Percentiles rank a stretch among this genome's conserved stretches.
These are phyloP conservation scores for Yamadazyma ubonensis DNA, from an alignment of 805 yeast genomes.

Conservation along the genomic window DNA sequence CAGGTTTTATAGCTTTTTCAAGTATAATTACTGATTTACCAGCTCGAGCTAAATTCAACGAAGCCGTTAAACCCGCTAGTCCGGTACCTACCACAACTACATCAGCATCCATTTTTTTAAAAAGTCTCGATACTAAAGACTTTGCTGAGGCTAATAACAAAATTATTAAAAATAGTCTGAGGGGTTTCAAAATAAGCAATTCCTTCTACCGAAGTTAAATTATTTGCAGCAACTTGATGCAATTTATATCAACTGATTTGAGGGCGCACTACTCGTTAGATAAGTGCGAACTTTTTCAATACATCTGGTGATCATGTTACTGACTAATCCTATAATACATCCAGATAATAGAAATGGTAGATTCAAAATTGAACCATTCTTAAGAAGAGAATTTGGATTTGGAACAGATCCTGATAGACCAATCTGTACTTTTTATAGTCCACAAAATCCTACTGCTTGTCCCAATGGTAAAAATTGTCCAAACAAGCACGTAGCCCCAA, in stretches of 20 bases:
- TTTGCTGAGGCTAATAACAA: not conserved
- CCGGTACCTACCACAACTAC: slow-evolving; percentile 54
- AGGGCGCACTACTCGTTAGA: not conserved
- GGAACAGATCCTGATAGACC: slow-evolving; percentile 90
- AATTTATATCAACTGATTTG: no score
- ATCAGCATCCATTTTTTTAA: slow-evolving; percentile 5
- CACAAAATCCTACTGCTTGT: slow-evolving; percentile 59
- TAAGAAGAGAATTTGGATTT: slow-evolving; percentile 74
- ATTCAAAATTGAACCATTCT: slow-evolving; percentile 76
- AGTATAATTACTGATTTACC: slow-evolving; percentile 44
- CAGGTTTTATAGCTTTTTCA: slow-evolving; percentile 49
- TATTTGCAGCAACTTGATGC: not conserved
- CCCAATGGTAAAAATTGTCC: slow-evolving; percentile 87
- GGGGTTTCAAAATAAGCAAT: no score
- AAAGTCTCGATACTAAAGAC: not conserved
- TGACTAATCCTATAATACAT: slow-evolving; percentile 38
- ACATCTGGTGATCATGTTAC: slow-evolving; percentile 26
- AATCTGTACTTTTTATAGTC: slow-evolving; percentile 69
- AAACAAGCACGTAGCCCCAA: slow-evolving; percentile 70
- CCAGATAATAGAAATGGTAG: slow-evolving; percentile 39
- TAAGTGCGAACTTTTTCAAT: not conserved
- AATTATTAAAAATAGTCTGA: not conserved
- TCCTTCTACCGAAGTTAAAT: no score
- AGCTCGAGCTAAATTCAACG: slow-evolving; percentile 35
- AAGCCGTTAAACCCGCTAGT: slow-evolving; percentile 52